Evolutionary conservation across 345 rosid species (phyloP).

Genomic region (Camelina hispida): DNA sequence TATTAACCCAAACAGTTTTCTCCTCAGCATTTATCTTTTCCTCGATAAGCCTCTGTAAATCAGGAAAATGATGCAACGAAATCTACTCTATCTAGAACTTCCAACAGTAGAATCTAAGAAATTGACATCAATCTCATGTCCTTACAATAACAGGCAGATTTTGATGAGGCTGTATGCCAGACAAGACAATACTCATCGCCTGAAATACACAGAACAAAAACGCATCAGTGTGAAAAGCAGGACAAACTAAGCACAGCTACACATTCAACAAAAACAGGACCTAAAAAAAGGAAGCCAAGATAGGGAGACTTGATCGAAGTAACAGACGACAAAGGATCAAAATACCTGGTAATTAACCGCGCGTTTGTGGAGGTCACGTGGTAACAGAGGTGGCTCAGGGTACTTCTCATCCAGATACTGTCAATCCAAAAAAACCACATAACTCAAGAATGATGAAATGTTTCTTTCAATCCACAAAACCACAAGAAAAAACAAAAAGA

Average conservation of each 20-base stretch:
- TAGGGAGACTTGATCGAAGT: neutral
- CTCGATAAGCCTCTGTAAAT: constrained; percentile 58
- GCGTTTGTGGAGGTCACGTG: constrained; percentile 59
- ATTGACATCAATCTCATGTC: constrained; percentile 7
- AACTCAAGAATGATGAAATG: neutral
- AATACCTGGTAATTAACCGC: constrained; percentile 77
- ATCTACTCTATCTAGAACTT: neutral
- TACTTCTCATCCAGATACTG: constrained; percentile 89
- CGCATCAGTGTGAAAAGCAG: neutral
- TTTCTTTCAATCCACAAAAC: neutral
- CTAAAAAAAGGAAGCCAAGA: neutral
- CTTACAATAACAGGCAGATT: constrained; percentile 67
- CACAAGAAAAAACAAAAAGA: too few relatives aligned
- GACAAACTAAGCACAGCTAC: neutral
- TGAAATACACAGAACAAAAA: constrained; percentile 29
- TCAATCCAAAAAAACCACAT: neutral
- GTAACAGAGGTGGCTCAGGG: constrained; percentile 73
- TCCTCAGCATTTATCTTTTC: constrained; percentile 60
- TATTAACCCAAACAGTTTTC: constrained; percentile 56
- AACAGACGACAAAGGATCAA: neutral
- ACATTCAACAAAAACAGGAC: neutral
- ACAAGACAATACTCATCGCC: constrained; percentile 77
- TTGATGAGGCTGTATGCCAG: constrained; percentile 84
- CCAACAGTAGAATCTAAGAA: neutral
- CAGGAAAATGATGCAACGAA: neutral